Evolutionary conservation across 176 grass and related monocot genomes (phyloP), one percentile per base, ranked within the genome.

Genomic region (Oryza officinalis): DNA sequence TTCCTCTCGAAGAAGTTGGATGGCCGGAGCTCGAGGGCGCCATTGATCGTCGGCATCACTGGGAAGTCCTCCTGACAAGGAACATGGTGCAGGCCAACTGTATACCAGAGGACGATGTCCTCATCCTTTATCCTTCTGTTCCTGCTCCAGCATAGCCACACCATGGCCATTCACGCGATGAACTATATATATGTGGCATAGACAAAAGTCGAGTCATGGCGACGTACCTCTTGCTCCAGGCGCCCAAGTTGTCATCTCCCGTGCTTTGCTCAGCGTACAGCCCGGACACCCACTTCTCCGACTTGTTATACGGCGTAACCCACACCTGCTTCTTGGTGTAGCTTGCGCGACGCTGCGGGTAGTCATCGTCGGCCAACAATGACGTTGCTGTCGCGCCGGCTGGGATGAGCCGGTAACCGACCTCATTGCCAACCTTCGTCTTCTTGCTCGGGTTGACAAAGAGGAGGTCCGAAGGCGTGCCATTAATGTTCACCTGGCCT

Each of bases 11-110:
- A 97, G 67, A 97, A 97, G 50, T 97, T 97, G 13, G 88, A 85
- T 3, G 95, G 95, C 26, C 92, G 76, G 35, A 97, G 86, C 76
- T 94, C 95, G 68, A 94, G 91, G 20, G 86, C 88, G 73, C 88
- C 86, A 41, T 73, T 97, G 10, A 94, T 3, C 59, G 84, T 80
- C 0, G 90, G 92, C 92, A 94, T 94, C 79, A 94, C 81, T 0
- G 92, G 95, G 72, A 94, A 97, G 61, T 97, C 95, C 13, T 97
- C 95, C 92, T 97, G 92, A 49, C 75, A 97, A 0, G 92, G 95
- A 1, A 94, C 76, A 67, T 94, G 92, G 82, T 94, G 95, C 26
- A 97, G 69, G 0, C 95, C 95, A 5, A 82, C 57, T 2, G 95
- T 94, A 78, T 93, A 94, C 95, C 92, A 97, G 59, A 94, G 27